Conservation (phyloP, 345 rosid species). For the Murraya koenigii region DNA sequence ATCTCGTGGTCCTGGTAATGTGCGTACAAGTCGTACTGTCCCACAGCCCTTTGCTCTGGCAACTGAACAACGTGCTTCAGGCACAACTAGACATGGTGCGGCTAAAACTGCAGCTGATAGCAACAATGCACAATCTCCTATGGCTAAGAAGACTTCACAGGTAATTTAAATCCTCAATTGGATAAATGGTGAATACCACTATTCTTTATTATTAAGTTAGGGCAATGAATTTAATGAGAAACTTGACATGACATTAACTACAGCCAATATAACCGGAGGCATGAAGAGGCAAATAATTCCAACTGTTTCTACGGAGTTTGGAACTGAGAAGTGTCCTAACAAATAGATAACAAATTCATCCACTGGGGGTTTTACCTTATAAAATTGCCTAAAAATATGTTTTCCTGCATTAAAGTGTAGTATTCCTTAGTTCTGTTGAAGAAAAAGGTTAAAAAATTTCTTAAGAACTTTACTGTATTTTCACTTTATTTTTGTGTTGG, state of each 20-base stretch:
- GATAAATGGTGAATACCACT: not conserved
- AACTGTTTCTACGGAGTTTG: not conserved
- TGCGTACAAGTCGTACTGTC: conserved; percentile 25
- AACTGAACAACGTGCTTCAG: conserved; percentile 46
- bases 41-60: conserved; percentile 53
- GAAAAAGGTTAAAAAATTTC: not conserved
- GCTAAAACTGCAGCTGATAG: conserved; percentile 24
- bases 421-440: not conserved
- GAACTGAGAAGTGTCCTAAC: not conserved
- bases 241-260: not conserved
- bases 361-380: not conserved
- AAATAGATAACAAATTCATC: not conserved
- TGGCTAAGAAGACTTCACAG: conserved; percentile 51
- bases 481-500: not conserved
- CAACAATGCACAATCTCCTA: conserved; percentile 39
- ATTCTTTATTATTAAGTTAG: not conserved
- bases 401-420: not conserved
- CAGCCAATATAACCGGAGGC: not conserved
- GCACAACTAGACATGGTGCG: conserved; percentile 21
- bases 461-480: not conserved
- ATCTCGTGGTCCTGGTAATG: conserved; percentile 29
- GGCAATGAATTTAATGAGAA: not conserved
- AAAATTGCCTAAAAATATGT: not conserved
- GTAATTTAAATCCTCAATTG: conserved; percentile 30
- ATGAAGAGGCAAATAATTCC: not conserved